Evolutionary conservation across 2,329 filamentous ascomycete genomes (phyloP), one percentile per base, ranked within the genome.

Genomic region (Microdochium paspali): DNA sequence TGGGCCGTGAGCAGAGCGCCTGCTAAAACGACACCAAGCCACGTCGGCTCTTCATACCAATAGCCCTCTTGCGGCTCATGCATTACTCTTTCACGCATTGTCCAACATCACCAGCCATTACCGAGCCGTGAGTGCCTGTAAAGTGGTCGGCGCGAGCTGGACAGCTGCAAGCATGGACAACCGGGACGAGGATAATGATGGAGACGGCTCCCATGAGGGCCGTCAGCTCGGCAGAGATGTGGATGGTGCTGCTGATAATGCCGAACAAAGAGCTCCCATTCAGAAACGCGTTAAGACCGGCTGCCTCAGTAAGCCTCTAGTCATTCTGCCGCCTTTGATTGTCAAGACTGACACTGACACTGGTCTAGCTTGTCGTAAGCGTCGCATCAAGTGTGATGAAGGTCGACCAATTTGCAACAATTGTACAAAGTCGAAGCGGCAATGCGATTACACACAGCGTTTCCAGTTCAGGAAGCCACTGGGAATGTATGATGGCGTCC

Each of bases 381-480:
- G 93, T 46, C 86, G 93, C 52, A 97, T 98, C 67, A 98, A 97
- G 68, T 98, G 93, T 65, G 93, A 93, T 52, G 93, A 97, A 64
- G 87, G 89, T 58, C 79, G 85, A 45, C 88, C 88, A 24, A 85
- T 77, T 24, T 93, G 88, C 66, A 82, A 77, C 59, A 94, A 94
- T 60, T 94, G 88, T 67, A 81, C 86, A 68, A 93, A 91, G 61
- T 91, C 87, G 18, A 91, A 90, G 65, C 78, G 88, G 13, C 74
- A 82, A 54, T 94, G 88, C 62, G 87, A 93, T 46, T 93, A 93
- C 63, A 89, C 82, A 55, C 85, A 88, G 62, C 79, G 85, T 44
- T 82, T 93, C 47, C 74, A 89, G 50, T 93, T 91, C 73, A 91
- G 89, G 61, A 77, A 87, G 45, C 83, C 82, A 4, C 68, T 84